Base-by-base conservation (phyloP, 257 asterid genomes). In the Gentiana dahurica region DNA sequence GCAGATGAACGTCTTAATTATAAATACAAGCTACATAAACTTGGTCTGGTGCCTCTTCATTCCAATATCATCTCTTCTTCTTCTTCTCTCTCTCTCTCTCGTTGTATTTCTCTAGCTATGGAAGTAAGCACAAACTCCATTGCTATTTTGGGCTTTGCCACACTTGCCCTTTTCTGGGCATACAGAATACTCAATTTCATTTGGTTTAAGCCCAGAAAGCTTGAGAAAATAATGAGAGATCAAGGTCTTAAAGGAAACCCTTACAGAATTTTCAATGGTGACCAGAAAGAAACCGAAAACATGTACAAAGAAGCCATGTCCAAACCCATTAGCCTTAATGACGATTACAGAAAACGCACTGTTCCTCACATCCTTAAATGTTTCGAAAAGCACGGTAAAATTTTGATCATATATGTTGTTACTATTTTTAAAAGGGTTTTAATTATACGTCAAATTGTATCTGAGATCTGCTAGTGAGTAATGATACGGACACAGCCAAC, bases 221-320 rank as follows among this genome's bases (percentile, higher is more conserved):
- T 48, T 37, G 64, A 60, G 36, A 60, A 11, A 39, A 34, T 49
- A 15, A 36, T 60, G 3, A 60, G 64, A 47, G 35, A 45, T 6
- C 57, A 60, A 49, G 64, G 64, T 5, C 51, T 60, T 49, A 60
- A 60, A 13, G 64, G 64, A 8, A 60, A 60, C 24, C 56, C 64
- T 13, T 60, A 60, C 46, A 49, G 46, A 55, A 46, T 60, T 4
- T 37, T 60, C 32, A 41, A 5, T 0, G 64, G 64, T 1, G 64
- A 60, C 38, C 57, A 60, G 49, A 36, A 60, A 0, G 64, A 60
- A 49, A 60, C 49, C 32, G 64, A 10, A 36, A 3, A 3, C 8
- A 48, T 60, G 37, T n/a, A 48, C 49, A 49, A 36, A 15, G 64
- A 60, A 49, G 56, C 64, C 9, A 41, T 60, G 10, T 36, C 64